Evolutionary conservation across 805 yeast genomes (phyloP).

Genomic region (Candida gorgasii): DNA sequence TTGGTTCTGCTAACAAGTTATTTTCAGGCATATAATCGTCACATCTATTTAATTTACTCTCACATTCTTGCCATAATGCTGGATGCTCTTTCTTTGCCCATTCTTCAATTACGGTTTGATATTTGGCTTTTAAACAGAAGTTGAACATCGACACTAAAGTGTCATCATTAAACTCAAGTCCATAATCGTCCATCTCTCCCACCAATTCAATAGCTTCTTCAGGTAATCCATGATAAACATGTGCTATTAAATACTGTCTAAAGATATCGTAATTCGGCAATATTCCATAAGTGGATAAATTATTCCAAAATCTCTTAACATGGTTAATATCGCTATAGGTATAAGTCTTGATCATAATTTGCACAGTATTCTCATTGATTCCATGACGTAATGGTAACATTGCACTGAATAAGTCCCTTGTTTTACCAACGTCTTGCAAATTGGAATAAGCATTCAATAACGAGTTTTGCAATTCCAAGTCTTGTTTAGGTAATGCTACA

Average conservation of each 20-base stretch:
- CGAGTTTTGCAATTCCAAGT: conserved; percentile 58
- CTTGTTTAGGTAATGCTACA: conserved; percentile 47
- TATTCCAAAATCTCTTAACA: conserved; percentile 63
- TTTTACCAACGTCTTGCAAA: conserved; percentile 54
- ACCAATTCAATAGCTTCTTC: conserved; percentile 56
- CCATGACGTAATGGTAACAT: conserved; percentile 51
- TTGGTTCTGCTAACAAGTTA: conserved; percentile 23
- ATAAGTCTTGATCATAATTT: conserved; percentile 65
- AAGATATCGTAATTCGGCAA: conserved; percentile 53
- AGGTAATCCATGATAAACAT: conserved; percentile 64
- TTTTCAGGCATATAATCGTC: conserved; percentile 31
- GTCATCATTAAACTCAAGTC: conserved; percentile 43
- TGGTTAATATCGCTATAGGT: conserved; percentile 55
- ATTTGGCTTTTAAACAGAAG: conserved; percentile 34
- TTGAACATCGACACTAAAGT: conserved; percentile 50
- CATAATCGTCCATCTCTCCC: conserved; percentile 48
- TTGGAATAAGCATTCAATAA: conserved; percentile 65
- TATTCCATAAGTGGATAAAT: conserved; percentile 53
- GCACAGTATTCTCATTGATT: conserved; percentile 61
- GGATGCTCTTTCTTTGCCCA: conserved; percentile 36
- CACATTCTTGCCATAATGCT: conserved; percentile 29
- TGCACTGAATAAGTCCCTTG: conserved; percentile 60
- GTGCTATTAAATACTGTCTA: conserved; percentile 65
- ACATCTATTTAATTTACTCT: conserved; percentile 25
- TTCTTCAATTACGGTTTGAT: conserved; percentile 29